Base-by-base conservation (phyloP, 331 rosid genomes). In the Acacia concinna region DNA sequence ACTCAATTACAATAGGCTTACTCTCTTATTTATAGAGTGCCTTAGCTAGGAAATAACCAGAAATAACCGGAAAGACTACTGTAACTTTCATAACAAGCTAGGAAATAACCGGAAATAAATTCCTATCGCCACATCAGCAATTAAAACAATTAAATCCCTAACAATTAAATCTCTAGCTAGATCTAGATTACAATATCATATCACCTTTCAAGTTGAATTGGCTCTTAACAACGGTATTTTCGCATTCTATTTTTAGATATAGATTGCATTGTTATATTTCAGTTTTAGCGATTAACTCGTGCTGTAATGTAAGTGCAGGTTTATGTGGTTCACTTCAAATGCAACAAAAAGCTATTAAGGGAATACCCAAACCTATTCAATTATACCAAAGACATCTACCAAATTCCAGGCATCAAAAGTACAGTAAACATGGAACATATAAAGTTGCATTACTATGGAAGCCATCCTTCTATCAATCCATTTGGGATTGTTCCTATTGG, bases 301-400 rank as follows among this genome's bases (percentile, higher is more conserved):
- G 41, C 1, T 21, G 71, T 62, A 54, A 20, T 40, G 71, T 40
- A 52, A 78, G 63, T 79, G 71, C 86, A 95, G 97, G 98, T 92
- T 75, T 95, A 95, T 83, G 96, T 76, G 31, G 97, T 95, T 81
- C 98, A 95, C 79, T 95, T 95, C 87, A 95, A 95, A 86, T 95
- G 99, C 90, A 95, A 95, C 93, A 90, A 95, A 86, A 95, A 91
- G 79, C 87, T 83, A 13, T 75, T 93, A 8, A 81, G 91, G 6
- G 99, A 95, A 86, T 93, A 89, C 78, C 90, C 88, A 1, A 90
- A 95, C 85, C 83, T 95, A 83, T 95, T 95, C 81, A 93, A 93
- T 35, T 90, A 91, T 85, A 87, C 91, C 49, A 93, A 93, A 83
- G 98, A 91, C 81, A 89, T 95, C 37, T 95, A 70, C 89, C 99